These are phyloP conservation scores for Lomentospora prolificans DNA, from an alignment of 2,329 filamentous ascomycete genomes.

Conservation along the genomic window DNA sequence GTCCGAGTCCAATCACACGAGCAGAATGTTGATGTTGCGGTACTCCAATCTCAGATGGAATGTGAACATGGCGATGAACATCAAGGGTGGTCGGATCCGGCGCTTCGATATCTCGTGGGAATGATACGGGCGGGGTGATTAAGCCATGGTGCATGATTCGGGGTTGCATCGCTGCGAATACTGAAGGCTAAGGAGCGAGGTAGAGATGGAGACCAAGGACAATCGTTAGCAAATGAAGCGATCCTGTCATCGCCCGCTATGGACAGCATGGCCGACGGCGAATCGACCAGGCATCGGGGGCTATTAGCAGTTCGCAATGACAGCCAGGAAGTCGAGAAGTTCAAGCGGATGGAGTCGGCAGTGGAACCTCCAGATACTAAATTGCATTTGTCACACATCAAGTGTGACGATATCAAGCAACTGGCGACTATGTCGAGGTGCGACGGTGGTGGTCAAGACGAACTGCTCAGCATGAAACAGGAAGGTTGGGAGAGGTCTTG, in stretches of 20 bases:
- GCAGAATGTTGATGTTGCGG: not conserved
- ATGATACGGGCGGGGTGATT: not conserved
- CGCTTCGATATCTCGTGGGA: not conserved
- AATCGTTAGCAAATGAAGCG: conserved; percentile 17
- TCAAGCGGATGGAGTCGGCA: not conserved
- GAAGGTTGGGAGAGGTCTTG: too few species aligned
- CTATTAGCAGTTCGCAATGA: not conserved
- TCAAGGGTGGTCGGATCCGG: not conserved
- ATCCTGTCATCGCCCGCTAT: conserved; percentile 32
- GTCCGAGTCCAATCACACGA: not conserved
- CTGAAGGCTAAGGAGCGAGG: not conserved
- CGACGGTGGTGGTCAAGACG: too few species aligned
- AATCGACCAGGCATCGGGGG: conserved; percentile 29
- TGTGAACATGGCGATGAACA: not conserved
- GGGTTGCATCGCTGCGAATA: conserved; percentile 2
- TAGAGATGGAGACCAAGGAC: conserved; percentile 11
- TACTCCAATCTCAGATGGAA: not conserved
- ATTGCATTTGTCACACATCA: too few species aligned
- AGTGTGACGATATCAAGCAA: too few species aligned
- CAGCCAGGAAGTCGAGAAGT: not conserved
- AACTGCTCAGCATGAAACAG: too few species aligned
- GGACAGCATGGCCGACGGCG: conserved; percentile 30
- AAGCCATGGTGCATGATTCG: not conserved
- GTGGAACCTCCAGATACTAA: too few species aligned
- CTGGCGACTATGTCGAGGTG: too few species aligned